Evolutionary conservation across 2,329 filamentous ascomycete species (phyloP), one percentile per base, ranked within the genome.

Genomic region (Fusarium sp.): DNA sequence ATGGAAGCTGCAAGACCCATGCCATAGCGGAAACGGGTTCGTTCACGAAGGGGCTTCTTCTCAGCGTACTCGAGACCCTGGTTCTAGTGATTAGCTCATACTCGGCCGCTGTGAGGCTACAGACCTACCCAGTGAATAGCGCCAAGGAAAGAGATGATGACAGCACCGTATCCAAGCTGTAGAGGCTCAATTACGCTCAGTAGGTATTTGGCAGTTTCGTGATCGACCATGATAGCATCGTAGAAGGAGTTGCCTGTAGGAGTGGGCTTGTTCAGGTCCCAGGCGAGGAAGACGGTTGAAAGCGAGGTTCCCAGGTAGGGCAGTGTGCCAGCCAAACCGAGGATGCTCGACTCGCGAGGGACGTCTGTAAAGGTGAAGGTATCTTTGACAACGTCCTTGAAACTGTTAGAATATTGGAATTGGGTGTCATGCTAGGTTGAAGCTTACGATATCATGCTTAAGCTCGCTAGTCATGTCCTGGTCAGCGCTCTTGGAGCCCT

Each of bases 101-200:
- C 15, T 18, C 5, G 14, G 30, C 2, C 6, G 14, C 24, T 30
- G n/a, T 1, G 12, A 30, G 58, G 12, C 3, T 33, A 2, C 11
- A 13, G 6, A 33, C 82, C 68, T 75, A 85, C 93, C 95, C 89
- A 98, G 83, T 98, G 95, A 78, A 97, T 91, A 38, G 95, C 95
- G 48, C 95, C 95, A 4, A 98, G 89, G 86, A 97, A 98, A 33
- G 95, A 97, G 77, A 97, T 93, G 77, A 97, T 96, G 65, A 97
- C 90, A 53, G 95, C 95, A 61, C 95, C 95, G 77, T 97, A 97
- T 66, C 94, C 95, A 61, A 98, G 88, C 82, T 98, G 95, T 59
- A 98, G 84, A 18, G 95, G 95, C 83, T 97, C 95, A 35, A 97
- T 86, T 22, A 94, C 81, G 73, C 91, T 88, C 15, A 98, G 87